These are phyloP conservation scores for Colletotrichum tabaci DNA, from an alignment of 2,329 filamentous ascomycete genomes.

Conservation along the genomic window DNA sequence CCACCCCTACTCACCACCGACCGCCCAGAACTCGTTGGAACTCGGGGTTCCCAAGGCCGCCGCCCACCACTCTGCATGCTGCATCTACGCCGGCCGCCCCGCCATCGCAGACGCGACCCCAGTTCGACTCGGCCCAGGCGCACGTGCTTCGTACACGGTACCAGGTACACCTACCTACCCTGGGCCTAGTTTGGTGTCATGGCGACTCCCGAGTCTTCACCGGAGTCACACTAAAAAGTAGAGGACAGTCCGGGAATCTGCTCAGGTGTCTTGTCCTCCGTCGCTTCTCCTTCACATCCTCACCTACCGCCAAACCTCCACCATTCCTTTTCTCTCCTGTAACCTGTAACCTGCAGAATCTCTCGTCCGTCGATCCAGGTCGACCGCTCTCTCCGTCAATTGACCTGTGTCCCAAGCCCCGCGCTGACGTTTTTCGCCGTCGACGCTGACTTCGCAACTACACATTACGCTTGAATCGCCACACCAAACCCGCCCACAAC, in stretches of 20 bases:
- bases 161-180: constrained; percentile 4
- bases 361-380: constrained; percentile 23
- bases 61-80: neutral
- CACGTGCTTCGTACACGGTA: constrained; percentile 1
- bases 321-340: neutral
- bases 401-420: constrained; percentile 29
- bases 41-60: neutral
- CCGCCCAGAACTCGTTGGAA: neutral
- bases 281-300: constrained; percentile 24
- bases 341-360: constrained; percentile 3
- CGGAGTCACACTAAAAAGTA: constrained; percentile 40
- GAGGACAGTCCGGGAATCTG: constrained; percentile 37
- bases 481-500: constrained; percentile 26
- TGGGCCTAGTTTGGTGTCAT: constrained; percentile 31
- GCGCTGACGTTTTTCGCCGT: constrained; percentile 35
- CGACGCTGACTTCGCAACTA: constrained; percentile 19
- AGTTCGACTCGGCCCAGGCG: constrained; percentile 13
- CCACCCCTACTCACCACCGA: neutral
- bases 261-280: constrained; percentile 34
- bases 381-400: constrained; percentile 25
- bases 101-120: constrained; percentile 13
- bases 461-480: constrained; percentile 30
- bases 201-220: constrained; percentile 39
- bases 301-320: neutral
- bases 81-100: constrained; percentile 2